Evolutionary conservation across 176 grass and related monocot genomes (phyloP).

Genomic region (Oryza australiensis): DNA sequence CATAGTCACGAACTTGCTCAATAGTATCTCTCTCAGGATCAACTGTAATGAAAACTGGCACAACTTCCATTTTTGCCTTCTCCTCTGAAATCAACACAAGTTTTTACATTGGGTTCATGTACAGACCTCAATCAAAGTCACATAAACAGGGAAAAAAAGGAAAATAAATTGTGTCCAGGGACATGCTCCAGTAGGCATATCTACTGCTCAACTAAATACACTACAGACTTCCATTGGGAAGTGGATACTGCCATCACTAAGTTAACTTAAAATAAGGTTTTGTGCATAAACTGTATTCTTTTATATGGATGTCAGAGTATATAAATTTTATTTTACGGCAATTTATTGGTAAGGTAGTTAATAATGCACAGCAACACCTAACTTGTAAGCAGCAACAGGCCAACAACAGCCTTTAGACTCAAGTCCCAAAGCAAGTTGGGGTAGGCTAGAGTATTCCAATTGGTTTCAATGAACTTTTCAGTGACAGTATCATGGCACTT

Average conservation of each 20-base stretch:
- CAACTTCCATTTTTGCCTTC: slow-evolving; percentile 60
- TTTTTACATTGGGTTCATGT: background rate
- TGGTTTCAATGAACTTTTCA: background rate
- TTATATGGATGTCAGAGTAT: background rate
- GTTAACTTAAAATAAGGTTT: background rate
- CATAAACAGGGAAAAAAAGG: background rate
- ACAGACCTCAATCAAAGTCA: background rate
- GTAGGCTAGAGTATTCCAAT: background rate
- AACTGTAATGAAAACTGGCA: slow-evolving; percentile 84
- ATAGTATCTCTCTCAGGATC: slow-evolving; percentile 90
- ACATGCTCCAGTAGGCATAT: background rate
- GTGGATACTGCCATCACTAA: background rate
- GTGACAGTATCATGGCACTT: background rate
- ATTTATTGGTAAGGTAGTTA: background rate
- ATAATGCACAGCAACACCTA: background rate
- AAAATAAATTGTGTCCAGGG: background rate
- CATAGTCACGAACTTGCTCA: slow-evolving; percentile 75
- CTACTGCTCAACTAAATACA: background rate
- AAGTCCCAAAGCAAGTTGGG: background rate
- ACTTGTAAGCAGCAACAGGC: background rate
- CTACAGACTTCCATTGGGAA: background rate
- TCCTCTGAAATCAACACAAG: slow-evolving; percentile 46
- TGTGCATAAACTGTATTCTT: background rate
- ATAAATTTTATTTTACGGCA: background rate
- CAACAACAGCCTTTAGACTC: background rate